Base-by-base conservation (phyloP, 805 yeast genomes). In the Barnettozyma botsteinii region DNA sequence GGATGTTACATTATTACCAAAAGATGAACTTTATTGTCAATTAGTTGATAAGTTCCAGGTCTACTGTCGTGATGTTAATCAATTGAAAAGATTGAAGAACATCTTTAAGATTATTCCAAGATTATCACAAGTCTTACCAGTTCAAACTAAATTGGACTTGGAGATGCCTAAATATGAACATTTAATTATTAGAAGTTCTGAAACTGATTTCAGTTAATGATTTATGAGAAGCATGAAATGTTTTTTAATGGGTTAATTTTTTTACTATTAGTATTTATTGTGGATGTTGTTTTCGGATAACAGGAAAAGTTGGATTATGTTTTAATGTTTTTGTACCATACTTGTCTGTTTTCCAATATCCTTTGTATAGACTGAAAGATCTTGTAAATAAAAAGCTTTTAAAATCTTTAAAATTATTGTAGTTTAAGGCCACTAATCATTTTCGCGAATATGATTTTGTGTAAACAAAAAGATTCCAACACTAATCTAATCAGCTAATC, bases 51-150 rank as follows among this genome's bases (percentile, higher is more conserved):
- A 45, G n/a, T 55, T 45, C 42, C 49, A 48, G 33, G 31, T 38
- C 32, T 55, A 40, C 42, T 53, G 56, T 40, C 58, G 57, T 50
- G 57, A 55, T 38, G 20, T 19, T 4, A 15, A 19, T 11, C 57
- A 53, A 37, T 43, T 38, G 29, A 20, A 26, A 20, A 36, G 43
- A 30, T 31, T 40, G 18, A 35, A 21, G 11, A 40, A 40, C 31
- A 40, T 40, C 12, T 22, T 17, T 7, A 40, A 40, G 31, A 21
- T 35, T 21, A 23, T 35, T 31, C 43, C 43, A 25, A 40, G 43
- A 27, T 23, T 40, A 20, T 26, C 39, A 25, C 20, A 35, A 11
- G 26, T 40, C 13, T 19, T 35, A 22, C 43, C 43, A 25, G 22
- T 40, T 14, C 28, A 25, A 29, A 11, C 13, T 6, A 26, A 35